Evolutionary conservation across 768 basidiomycete genomes (phyloP), one percentile per base, ranked within the genome.

Genomic region (Strobilomyces dryophilus): DNA sequence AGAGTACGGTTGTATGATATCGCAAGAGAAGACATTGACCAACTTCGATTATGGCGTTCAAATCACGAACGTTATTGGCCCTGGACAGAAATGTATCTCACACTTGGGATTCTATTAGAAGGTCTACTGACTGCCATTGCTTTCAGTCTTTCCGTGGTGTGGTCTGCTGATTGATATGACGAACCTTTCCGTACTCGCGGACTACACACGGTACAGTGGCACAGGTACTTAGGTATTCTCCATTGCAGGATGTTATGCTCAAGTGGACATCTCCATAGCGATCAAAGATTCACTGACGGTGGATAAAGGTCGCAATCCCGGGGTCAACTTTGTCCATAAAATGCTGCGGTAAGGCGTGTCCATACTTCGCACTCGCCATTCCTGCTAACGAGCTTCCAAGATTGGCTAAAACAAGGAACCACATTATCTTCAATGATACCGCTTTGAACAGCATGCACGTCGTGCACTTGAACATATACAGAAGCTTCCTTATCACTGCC

Each of bases 1-100:
- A 4, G 91, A 94, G 62, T 98, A 98, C 62, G 97, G 97, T 0
- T 98, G 94, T 56, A 89, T 82, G 66, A 87, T 98, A 47, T 85
- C 92, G 18, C 76, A 76, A 43, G 89, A 92, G 51, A 99, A 99
- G 73, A 95, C 93, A 0, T 65, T 94, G 51, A 81, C 88, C 6
- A 97, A 92, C 63, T 97, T 98, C 64, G 86, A 89, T 55, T 73
- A 81, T 60, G 80, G 75, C 55, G 67, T 71, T 10, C 66, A 80
- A 55, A 67, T 82, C 26, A 72, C 78, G 62, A 85, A 81, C 57
- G 74, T 81, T n/a, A 75, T 76, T 6, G 74, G 74, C 46, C 74
- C 77, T 1, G 65, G 66, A 31, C 76, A 79, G 53, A 69, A 66
- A 68, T 63, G 81, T 76, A 65, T 57, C 56, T 63, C 5, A 2